Percentiles rank a stretch among this genome's conserved stretches.
Conservation (phyloP, 495 filamentous ascomycete species). For the Xylaria castorea region DNA sequence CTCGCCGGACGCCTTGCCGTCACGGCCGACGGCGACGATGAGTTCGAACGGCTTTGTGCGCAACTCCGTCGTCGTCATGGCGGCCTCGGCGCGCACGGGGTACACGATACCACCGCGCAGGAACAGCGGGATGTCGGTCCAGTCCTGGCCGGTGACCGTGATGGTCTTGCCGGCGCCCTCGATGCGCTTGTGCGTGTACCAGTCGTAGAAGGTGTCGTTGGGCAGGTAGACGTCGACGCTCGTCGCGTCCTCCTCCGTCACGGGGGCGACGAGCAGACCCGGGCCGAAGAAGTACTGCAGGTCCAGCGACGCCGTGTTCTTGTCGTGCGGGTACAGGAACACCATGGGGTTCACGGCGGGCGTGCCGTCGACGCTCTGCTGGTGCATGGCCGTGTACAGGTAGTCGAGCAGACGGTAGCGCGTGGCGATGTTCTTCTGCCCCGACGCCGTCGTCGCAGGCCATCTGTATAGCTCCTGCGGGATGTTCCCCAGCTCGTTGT, state of each 20-base stretch:
- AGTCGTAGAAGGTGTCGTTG: conserved; percentile 79
- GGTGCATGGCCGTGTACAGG: conserved; percentile 77
- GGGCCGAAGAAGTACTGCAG: conserved; percentile 79
- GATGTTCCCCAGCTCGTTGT: conserved; percentile 51
- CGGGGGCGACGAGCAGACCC: conserved; percentile 74
- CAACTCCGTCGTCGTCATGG: conserved; percentile 73
- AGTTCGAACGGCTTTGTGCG: conserved; percentile 73
- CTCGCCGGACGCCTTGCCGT: conserved; percentile 47
- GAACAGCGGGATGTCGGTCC: conserved; percentile 75
- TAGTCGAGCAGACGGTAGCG: conserved; percentile 82
- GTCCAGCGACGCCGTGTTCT: conserved; percentile 64
- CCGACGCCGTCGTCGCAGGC: conserved; percentile 67
- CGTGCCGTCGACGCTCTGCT: conserved; percentile 70
- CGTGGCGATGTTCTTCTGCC: conserved; percentile 73
- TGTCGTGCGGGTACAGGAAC: conserved; percentile 73
- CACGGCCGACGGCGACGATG: conserved; percentile 65
- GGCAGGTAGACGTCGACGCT: conserved; percentile 76
- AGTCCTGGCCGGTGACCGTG: conserved; percentile 59
- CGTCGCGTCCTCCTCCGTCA: conserved; percentile 67
- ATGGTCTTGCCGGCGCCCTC: conserved; percentile 61
- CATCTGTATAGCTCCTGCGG: conserved; percentile 84
- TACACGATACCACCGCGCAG: conserved; percentile 74
- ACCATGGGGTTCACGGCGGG: conserved; percentile 73
- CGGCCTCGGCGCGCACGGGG: conserved; percentile 65
- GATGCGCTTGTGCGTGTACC: conserved; percentile 65